Percentiles rank a stretch among this genome's conserved stretches.
phyloP scores from a whole-genome alignment of 2,329 filamentous ascomycete genomes.

The Davidsoniella virescens region DNA sequence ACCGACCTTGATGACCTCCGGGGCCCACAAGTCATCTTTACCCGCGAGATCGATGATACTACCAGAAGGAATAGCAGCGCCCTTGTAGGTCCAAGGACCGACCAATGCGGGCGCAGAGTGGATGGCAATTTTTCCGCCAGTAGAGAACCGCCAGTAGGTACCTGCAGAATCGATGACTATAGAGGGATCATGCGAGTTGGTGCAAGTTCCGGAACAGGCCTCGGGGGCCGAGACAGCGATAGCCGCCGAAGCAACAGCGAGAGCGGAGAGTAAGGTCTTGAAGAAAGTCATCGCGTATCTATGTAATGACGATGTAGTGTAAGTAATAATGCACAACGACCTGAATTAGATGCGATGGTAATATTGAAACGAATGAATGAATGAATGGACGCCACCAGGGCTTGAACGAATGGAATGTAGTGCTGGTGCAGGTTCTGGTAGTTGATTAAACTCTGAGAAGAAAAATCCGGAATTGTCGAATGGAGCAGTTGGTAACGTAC shows the following conservation, averaged over 20 bases:
- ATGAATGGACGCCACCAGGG: neutral
- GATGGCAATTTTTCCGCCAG: conserved; percentile 25
- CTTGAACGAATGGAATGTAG: no score
- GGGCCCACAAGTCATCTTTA: conserved; percentile 27
- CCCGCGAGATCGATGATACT: conserved; percentile 25
- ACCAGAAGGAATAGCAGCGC: conserved; percentile 23
- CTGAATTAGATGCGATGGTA: no score
- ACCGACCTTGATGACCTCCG: conserved; percentile 27
- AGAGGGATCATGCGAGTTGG: conserved; percentile 24
- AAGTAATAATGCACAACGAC: neutral
- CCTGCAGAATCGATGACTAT: conserved; percentile 25
- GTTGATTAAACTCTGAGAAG: no score
- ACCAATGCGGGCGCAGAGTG: conserved; percentile 22
- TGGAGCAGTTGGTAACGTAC: no score
- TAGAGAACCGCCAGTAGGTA: conserved; percentile 28
- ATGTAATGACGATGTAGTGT: neutral
- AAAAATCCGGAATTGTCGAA: no score
- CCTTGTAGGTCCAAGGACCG: conserved; percentile 28
- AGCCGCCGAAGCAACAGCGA: conserved; percentile 7
- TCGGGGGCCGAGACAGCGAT: conserved; percentile 20
- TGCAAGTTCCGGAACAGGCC: conserved; percentile 23
- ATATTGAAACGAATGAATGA: neutral
- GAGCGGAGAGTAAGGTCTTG: conserved; percentile 9
- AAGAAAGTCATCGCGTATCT: conserved; percentile 6
- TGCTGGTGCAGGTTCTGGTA: no score